Evolutionary conservation across 73 alveolate species (phyloP), one percentile per base, ranked within the genome.

Genomic region (Paramecium octaurelia): DNA sequence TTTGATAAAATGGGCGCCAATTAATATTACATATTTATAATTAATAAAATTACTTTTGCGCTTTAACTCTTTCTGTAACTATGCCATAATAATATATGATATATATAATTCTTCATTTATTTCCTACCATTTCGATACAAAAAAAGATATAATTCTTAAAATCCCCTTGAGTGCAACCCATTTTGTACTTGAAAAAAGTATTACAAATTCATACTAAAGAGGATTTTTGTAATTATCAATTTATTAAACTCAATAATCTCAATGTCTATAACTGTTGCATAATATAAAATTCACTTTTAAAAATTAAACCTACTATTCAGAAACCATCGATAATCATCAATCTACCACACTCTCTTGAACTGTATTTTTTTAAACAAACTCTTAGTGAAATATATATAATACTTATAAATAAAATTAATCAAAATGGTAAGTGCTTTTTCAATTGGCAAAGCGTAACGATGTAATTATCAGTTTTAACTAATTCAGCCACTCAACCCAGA

Each of bases 401-500:
- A 14, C 9, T 1, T 27, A 64, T 31, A 64, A 27, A 64, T 64
- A 64, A 64, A 64, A 64, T 64, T 31, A 64, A 64, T 75, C 46
- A 29, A 75, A 31, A 80, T 80, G 91, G 91, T 80, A 12, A 80
- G 91, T 80, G 91, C 91, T 24, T 80, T 80, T 46, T 80, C 91
- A 21, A 80, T 80, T 31, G 91, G 91, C 14, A 80, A 80, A 46
- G 75, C 76, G 48, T 44, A 80, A 80, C 46, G 91, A 80, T 38
- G 91, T 80, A 46, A 6, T 24, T 23, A 24, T 80, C 11, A 40
- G 20, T 6, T 8, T 46, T 23, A 34, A 64, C 14, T 2, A 80
- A 3, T 7, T 73, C 12, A 80, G 91, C 70, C 91, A 80, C 91
- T 8, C n/a, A 18, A 43, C 70, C 91, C 20, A n/a, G 46, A 9